Percentiles rank a stretch among this genome's conserved stretches.
These are phyloP conservation scores for Solanum hybrid DNA, from an alignment of 305 asterid species.

Conservation along the genomic window DNA sequence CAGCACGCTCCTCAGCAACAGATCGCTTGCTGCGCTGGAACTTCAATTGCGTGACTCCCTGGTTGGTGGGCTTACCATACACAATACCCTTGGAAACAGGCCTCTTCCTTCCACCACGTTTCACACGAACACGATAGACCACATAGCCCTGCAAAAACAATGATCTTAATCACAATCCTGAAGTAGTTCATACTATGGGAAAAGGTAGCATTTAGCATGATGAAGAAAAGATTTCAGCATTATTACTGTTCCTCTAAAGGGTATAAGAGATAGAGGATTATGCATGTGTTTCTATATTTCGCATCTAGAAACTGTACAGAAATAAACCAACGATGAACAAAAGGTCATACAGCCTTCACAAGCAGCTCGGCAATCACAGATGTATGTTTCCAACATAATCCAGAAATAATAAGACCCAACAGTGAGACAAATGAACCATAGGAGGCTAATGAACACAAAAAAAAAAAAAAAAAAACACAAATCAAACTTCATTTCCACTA, in stretches of 20 bases:
- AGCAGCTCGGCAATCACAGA: too few relatives aligned
- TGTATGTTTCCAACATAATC: too few relatives aligned
- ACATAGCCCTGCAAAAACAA: neutral
- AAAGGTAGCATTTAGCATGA: neutral
- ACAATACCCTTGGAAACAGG: constrained; percentile 31
- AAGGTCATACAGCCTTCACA: too few relatives aligned
- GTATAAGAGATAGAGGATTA: too few relatives aligned
- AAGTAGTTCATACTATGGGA: neutral
- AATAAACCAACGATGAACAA: too few relatives aligned
- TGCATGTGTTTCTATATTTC: too few relatives aligned
- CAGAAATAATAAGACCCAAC: too few relatives aligned
- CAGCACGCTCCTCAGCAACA: constrained; percentile 33
- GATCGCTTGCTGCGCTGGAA: constrained; percentile 32
- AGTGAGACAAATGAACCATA: neutral
- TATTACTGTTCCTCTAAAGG: neutral
- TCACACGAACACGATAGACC: constrained; percentile 29
- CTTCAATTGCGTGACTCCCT: constrained; percentile 28
- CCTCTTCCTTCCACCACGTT: constrained; percentile 34
- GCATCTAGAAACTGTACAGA: too few relatives aligned
- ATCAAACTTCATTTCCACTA: neutral
- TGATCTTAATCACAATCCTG: neutral
- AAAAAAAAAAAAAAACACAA: neutral
- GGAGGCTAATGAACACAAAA: too few relatives aligned
- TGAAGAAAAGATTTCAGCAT: neutral
- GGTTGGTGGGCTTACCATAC: constrained; percentile 30